Evolutionary conservation across 1,139 yeast genomes (phyloP).

Genomic region (Kazachstania sp.): DNA sequence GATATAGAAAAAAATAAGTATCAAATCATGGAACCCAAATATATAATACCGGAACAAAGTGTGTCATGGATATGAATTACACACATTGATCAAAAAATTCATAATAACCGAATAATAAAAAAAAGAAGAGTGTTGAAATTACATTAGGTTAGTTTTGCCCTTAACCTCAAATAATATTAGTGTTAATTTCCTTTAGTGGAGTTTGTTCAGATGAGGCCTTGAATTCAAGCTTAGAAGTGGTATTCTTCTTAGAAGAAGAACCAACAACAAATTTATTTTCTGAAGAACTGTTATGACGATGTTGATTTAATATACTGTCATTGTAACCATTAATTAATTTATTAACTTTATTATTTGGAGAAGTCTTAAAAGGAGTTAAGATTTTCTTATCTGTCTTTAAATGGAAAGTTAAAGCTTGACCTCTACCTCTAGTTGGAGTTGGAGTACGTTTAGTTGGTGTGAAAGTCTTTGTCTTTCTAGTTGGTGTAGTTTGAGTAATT

Average conservation of each 20-base stretch:
- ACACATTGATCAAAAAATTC: not conserved
- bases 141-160: not conserved
- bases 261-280: conserved; percentile 6
- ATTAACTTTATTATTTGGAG: conserved; percentile 29
- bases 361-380: conserved; percentile 26
- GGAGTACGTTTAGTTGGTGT: conserved; percentile 5
- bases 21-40: not conserved
- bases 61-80: not conserved
- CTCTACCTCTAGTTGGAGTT: conserved; percentile 17
- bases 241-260: conserved; percentile 2
- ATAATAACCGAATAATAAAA: not conserved
- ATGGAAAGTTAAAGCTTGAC: conserved; percentile 30
- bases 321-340: conserved; percentile 24
- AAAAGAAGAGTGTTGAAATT: not conserved
- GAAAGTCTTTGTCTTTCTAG: conserved; percentile 4
- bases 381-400: conserved; percentile 24
- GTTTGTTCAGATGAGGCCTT: conserved; percentile 10
- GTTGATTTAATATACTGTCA: not conserved
- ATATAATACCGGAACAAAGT: not conserved
- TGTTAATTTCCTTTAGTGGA: conserved; percentile 17
- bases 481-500: conserved; percentile 11
- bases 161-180: conserved; percentile 12
- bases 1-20: not conserved
- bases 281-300: conserved; percentile 1
- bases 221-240: conserved; percentile 10